A percentile compares a stretch with the other conserved stretches of the same genome.
These are phyloP conservation scores for Ogataea naganishii DNA, from an alignment of 805 yeast genomes.

Conservation along the genomic window DNA sequence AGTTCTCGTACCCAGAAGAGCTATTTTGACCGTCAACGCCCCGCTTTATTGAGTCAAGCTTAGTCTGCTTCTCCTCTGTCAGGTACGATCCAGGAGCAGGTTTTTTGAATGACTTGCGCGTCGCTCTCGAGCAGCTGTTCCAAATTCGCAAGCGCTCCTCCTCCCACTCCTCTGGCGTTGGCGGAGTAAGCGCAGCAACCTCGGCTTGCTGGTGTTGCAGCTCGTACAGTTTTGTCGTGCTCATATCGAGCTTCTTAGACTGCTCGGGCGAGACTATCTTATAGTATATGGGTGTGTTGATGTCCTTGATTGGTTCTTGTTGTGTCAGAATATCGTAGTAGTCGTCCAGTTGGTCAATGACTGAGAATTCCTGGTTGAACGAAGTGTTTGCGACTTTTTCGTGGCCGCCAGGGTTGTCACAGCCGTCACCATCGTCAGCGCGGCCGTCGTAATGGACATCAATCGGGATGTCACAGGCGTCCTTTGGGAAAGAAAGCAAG, in stretches of 20 bases:
- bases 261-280: slow-evolving; percentile 14
- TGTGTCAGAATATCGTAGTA: too few relatives aligned
- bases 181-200: slow-evolving; percentile 25
- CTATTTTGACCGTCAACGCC: slow-evolving; percentile 78
- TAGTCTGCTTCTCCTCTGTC: slow-evolving; percentile 43
- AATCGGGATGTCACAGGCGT: slow-evolving; percentile 5
- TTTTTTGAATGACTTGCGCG: slow-evolving; percentile 60
- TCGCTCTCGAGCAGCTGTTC: slow-evolving; percentile 45
- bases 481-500: slow-evolving; percentile 1
- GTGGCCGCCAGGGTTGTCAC: not conserved
- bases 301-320: slow-evolving; percentile 6
- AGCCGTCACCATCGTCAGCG: slow-evolving; percentile 8
- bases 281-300: slow-evolving; percentile 9
- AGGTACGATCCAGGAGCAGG: slow-evolving; percentile 64
- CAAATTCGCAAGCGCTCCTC: slow-evolving; percentile 56
- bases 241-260: slow-evolving; percentile 6
- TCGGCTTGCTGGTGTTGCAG: slow-evolving; percentile 3
- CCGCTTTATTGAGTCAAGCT: slow-evolving; percentile 62
- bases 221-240: slow-evolving; percentile 8
- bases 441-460: slow-evolving; percentile 12
- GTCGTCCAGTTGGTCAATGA: slow-evolving; percentile 12
- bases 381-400: slow-evolving; percentile 2
- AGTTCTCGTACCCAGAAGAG: slow-evolving; percentile 54
- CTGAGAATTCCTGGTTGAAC: slow-evolving; percentile 4
- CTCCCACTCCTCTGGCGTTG: slow-evolving; percentile 59